Evolutionary conservation across 441 rosid genomes (phyloP), one percentile per base, ranked within the genome.

Genomic region (Croton laevigatus): DNA sequence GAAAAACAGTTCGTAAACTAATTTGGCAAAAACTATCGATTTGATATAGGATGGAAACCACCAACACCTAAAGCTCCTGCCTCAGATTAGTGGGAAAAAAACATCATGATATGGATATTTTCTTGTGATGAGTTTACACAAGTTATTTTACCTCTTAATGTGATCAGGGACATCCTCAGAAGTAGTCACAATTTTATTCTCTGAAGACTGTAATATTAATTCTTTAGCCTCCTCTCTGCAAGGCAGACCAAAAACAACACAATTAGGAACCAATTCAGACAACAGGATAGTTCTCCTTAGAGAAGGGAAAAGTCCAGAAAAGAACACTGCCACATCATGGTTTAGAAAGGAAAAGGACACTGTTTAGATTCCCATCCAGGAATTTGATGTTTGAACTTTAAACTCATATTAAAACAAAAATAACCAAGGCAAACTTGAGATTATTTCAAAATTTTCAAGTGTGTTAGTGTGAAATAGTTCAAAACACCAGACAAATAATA

Each of bases 221-320:
- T 84, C 84, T 78, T 81, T 84, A 34, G 94, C 97, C 71, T 91
- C 98, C 79, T 86, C 84, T 80, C 97, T 94, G 81, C 66, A 79
- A 60, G 51, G 69, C 32, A 14, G 2, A 32, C 37, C 37, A 40
- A 20, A 34, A 59, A 40, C 2, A 38, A 57, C 17, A 36, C 8
- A 2, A 61, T 51, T 13, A 61, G 19, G 23, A 36, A 38, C 48
- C 2, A 19, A 44, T 45, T 27, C 1, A n/a, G 34, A 52, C 32
- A 46, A 60, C 13, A 3, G 27, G 17, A 4, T 13, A 60, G 17
- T 2, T 7, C 17, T 2, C 52, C 36, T 34, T 20, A 40, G 12
- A 4, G 45, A 58, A 9, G 7, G 32, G 23, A 46, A 2, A 6
- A 19, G 23, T 44, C 48, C 42, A 14, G 23, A 23, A 42, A 52